These are phyloP conservation scores for Schizothecium vesticola DNA, from an alignment of 495 filamentous ascomycete genomes.

Conservation along the genomic window DNA sequence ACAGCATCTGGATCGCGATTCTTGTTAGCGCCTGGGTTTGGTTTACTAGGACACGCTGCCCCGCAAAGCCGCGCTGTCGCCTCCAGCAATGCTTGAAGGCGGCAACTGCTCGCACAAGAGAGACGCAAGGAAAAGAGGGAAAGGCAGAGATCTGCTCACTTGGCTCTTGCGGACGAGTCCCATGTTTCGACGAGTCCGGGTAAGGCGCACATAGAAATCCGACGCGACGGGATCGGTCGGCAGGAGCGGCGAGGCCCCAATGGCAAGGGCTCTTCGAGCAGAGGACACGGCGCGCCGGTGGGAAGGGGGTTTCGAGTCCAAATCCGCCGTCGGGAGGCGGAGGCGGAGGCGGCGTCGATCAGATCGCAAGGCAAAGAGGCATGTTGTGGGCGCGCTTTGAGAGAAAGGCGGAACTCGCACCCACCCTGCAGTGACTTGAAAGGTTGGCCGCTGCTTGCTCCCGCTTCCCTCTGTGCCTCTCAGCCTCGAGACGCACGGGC, in stretches of 20 bases:
- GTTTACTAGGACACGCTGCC: background rate
- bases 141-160: constrained; percentile 23
- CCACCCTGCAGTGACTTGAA: background rate
- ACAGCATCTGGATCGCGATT: constrained; percentile 24
- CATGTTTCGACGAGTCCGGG: constrained; percentile 28
- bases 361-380: background rate
- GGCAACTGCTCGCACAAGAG: background rate
- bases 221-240: background rate
- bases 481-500: constrained; percentile 10
- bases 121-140: background rate
- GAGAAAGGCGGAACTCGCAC: background rate
- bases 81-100: background rate
- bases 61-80: too few species aligned
- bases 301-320: background rate
- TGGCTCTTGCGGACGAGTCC: constrained; percentile 31
- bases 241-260: background rate
- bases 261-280: background rate
- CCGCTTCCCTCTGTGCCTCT: background rate
- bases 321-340: background rate
- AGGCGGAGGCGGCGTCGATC: background rate
- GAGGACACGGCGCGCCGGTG: background rate
- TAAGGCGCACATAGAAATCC: constrained; percentile 25
- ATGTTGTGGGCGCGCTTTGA: background rate
- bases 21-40: constrained; percentile 8
- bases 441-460: background rate